Conservation (phyloP, 305 asterid species). For the Fraxinus paxiana region DNA sequence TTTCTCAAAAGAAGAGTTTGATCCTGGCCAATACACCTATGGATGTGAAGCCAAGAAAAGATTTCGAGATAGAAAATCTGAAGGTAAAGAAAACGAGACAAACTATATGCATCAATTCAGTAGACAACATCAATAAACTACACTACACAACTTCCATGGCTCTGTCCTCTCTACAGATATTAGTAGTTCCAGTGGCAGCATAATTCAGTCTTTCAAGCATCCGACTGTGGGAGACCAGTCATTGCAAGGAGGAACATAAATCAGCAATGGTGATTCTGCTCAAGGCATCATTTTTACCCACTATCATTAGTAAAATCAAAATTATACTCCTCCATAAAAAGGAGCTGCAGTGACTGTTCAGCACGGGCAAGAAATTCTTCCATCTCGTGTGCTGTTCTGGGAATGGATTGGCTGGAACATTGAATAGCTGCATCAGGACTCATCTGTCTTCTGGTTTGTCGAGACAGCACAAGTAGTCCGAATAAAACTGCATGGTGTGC, state of each 20-base stretch:
- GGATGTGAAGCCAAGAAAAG: background rate
- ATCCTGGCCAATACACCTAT: too few relatives aligned
- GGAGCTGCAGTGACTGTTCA: background rate
- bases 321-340: background rate
- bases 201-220: too few relatives aligned
- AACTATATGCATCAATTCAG: too few relatives aligned
- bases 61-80: background rate
- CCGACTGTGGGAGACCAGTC: too few relatives aligned
- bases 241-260: too few relatives aligned
- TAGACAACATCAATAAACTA: too few relatives aligned
- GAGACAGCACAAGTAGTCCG: background rate
- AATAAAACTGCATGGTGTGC: background rate
- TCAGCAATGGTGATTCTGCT: background rate
- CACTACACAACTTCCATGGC: too few relatives aligned
- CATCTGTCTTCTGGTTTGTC: background rate
- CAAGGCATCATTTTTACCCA: background rate
- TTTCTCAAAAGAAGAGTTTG: too few relatives aligned
- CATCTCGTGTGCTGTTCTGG: background rate
- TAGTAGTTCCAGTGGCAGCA: too few relatives aligned
- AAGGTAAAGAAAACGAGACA: too few relatives aligned
- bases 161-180: too few relatives aligned
- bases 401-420: background rate
- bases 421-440: background rate
- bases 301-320: background rate
- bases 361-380: too few relatives aligned